A percentile compares a stretch with the other conserved stretches of the same genome.
These are phyloP conservation scores for Nephelium lappaceum DNA, from an alignment of 345 rosid species.

Conservation along the genomic window DNA sequence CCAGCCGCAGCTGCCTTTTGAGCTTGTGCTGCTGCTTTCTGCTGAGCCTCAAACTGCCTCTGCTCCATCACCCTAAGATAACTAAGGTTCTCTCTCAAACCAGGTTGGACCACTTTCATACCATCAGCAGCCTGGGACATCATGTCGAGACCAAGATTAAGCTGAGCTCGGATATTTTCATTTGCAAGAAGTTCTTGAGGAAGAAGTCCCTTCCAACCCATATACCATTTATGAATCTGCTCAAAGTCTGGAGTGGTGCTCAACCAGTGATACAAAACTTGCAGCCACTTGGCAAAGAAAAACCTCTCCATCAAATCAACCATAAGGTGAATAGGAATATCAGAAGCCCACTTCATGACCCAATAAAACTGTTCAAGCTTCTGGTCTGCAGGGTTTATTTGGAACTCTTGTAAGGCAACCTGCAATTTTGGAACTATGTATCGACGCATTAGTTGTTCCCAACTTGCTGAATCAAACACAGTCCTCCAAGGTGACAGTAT, in stretches of 20 bases:
- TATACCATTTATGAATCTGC: slow-evolving; percentile 79
- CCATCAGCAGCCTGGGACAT: slow-evolving; percentile 80
- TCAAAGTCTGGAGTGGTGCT: slow-evolving; percentile 68
- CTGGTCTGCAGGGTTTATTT: slow-evolving; percentile 79
- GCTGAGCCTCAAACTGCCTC: slow-evolving; percentile 70
- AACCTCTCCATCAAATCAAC: slow-evolving; percentile 85
- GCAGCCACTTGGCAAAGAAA: slow-evolving; percentile 89
- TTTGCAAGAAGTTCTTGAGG: slow-evolving; percentile 84
- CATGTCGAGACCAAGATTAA: slow-evolving; percentile 74
- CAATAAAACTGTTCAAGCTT: slow-evolving; percentile 70
- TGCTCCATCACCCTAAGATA: slow-evolving; percentile 65
- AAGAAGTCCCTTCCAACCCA: slow-evolving; percentile 77
- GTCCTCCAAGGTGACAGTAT: slow-evolving; percentile 92
- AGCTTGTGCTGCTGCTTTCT: slow-evolving; percentile 54
- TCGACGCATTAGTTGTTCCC: slow-evolving; percentile 90
- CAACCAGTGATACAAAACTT: slow-evolving; percentile 83
- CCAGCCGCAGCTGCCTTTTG: slow-evolving; percentile 48
- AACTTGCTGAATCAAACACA: slow-evolving; percentile 78
- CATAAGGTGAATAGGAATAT: slow-evolving; percentile 83
- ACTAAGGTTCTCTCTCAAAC: slow-evolving; percentile 63
- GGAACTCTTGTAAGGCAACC: slow-evolving; percentile 78
- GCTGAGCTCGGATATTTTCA: slow-evolving; percentile 74
- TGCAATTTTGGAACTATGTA: slow-evolving; percentile 93
- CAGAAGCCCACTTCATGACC: slow-evolving; percentile 88
- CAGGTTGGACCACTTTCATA: slow-evolving; percentile 69